A percentile compares a stretch with the other conserved stretches of the same genome.
These are phyloP conservation scores for Penicillium sumatraense DNA, from an alignment of 2,329 filamentous ascomycete genomes.

Conservation along the genomic window DNA sequence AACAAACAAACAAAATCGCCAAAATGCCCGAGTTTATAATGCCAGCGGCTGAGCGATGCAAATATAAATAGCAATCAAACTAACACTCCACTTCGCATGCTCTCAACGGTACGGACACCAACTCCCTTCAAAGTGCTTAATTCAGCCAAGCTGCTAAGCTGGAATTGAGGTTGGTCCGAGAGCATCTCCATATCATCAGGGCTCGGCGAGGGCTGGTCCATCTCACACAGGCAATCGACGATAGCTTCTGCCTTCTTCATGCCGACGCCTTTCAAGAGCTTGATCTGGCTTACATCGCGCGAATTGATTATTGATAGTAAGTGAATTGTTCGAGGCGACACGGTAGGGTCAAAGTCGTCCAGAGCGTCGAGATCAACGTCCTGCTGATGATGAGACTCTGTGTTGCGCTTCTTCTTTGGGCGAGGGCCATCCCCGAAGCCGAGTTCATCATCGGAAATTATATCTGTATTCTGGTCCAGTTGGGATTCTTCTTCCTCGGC, in stretches of 20 bases:
- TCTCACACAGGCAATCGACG: conserved; percentile 51
- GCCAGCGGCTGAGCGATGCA: conserved; percentile 19
- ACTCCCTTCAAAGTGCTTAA: conserved; percentile 50
- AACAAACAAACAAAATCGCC: conserved; percentile 11
- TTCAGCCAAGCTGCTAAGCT: conserved; percentile 43
- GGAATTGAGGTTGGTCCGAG: conserved; percentile 32
- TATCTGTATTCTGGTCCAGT: conserved; percentile 24
- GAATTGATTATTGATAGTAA: conserved; percentile 53
- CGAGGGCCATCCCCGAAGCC: conserved; percentile 24
- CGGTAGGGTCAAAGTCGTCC: conserved; percentile 24
- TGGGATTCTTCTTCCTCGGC: conserved; percentile 41
- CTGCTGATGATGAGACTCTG: conserved; percentile 20
- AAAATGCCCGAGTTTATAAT: conserved; percentile 15
- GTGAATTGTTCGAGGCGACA: conserved; percentile 49
- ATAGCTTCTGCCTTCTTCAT: conserved; percentile 54
- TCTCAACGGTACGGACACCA: conserved; percentile 51
- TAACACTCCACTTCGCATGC: conserved; percentile 51
- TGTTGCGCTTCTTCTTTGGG: conserved; percentile 35
- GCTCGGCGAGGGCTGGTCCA: conserved; percentile 36
- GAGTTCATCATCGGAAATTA: conserved; percentile 39
- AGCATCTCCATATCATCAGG: conserved; percentile 15
- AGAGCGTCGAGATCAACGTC: conserved; percentile 21
- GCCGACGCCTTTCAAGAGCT: conserved; percentile 52
- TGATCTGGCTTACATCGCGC: conserved; percentile 51
- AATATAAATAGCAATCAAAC: conserved; percentile 25